Evolutionary conservation across 2,329 filamentous ascomycete species (phyloP).

Genomic region (Neofusicoccum ribis): DNA sequence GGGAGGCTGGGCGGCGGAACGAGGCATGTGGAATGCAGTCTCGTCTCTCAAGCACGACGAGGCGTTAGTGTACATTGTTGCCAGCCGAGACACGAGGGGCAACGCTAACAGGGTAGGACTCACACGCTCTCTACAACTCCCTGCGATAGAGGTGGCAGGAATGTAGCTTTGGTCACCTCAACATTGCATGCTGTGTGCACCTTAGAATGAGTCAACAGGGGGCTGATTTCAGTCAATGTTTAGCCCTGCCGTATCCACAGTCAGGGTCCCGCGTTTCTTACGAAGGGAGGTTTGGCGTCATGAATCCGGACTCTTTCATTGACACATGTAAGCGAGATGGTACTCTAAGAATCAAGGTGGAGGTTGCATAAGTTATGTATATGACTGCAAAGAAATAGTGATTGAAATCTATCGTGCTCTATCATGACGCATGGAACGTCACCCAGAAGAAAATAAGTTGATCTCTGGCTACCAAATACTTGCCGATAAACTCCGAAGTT

Average conservation of each 20-base stretch:
- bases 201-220: no score
- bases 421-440: not conserved
- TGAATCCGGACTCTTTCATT: no score
- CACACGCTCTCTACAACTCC: not conserved
- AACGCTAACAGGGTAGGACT: not conserved
- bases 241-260: no score
- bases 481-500: not conserved
- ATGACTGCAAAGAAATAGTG: not conserved
- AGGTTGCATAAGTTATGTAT: not conserved
- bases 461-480: not conserved
- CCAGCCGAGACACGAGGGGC: not conserved
- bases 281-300: no score
- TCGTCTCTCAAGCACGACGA: not conserved
- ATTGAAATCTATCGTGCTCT: not conserved
- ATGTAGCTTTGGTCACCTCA: not conserved
- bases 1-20: not conserved
- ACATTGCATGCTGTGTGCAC: no score
- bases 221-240: no score
- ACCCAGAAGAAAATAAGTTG: not conserved
- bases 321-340: no score
- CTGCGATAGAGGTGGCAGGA: not conserved
- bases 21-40: not conserved
- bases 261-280: no score
- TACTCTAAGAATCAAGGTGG: no score
- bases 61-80: slow-evolving; percentile 1